Evolutionary conservation across 768 basidiomycete genomes (phyloP), one percentile per base, ranked within the genome.

Genomic region (Lactarius sanguifluus): DNA sequence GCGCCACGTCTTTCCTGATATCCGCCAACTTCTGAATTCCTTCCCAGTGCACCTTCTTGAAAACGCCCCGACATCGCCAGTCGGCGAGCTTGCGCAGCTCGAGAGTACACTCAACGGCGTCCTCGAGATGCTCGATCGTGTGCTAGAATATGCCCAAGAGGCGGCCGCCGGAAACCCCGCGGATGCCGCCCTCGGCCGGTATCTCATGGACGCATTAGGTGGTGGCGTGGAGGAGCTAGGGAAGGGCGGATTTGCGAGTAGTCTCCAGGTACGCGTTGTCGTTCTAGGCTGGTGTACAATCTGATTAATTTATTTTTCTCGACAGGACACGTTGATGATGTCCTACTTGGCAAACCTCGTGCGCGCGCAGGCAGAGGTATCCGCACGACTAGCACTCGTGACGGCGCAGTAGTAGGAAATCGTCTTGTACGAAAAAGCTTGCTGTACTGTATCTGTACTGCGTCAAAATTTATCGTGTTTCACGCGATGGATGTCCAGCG

Each of bases 311-410:
- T 34, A 20, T 28, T 1, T 13, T 38, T 7, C 16, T 68, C 13
- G 28, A 47, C 78, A 94, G 87, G 96, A 98, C 74, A 92, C 89
- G 30, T 81, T 98, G 70, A 96, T 96, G 90, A 86, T 98, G 64
- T 91, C 92, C 62, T 98, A 98, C 78, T 82, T 98, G 71, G 91
- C 93, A 30, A 96, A 94, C 76, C 84, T 98, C 72, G 90, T 97
- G 66, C 87, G 94, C 71, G 88, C 93, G 64, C 96, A 98, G 79
- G 91, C 92, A 58, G 96, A 98, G 77, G 86, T 97, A 41, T 93
- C 94, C 2, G 85, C 92, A 38, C 85, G 96, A 72, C 79, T 98
- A 76, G 90, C 91, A 59, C 83, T 98, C 68, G 83, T 90, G 36
- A 81, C 84, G 30, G 77, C 81, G 57, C 76, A 76, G 71, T 85